Conservation (phyloP, 257 asterid species). For the Coffea eugenioides region DNA sequence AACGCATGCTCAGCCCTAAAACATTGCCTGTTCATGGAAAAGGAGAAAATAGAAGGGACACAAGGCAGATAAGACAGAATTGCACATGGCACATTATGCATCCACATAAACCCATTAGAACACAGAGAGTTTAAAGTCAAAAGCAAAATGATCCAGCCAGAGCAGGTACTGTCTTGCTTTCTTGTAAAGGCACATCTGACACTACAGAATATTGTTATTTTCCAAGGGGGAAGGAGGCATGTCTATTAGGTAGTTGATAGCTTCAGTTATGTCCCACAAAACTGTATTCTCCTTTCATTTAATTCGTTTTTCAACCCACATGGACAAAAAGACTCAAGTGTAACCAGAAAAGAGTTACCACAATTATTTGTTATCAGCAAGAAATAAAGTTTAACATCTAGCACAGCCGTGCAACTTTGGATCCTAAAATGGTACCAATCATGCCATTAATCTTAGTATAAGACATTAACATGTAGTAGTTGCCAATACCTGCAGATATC, state of each 20-base stretch:
- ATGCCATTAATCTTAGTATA: not conserved
- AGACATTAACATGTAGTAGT: not conserved
- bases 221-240: not conserved
- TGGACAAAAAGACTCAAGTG: not conserved
- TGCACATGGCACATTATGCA: not conserved
- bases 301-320: not conserved
- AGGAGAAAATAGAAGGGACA: not conserved
- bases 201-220: not conserved
- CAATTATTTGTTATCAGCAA: not conserved
- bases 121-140: not conserved
- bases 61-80: not conserved
- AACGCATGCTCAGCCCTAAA: not conserved
- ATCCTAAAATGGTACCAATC: not conserved
- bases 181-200: not conserved
- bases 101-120: not conserved
- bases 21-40: not conserved
- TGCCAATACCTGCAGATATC: conserved; percentile 83
- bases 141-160: not conserved
- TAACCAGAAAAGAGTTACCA: not conserved
- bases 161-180: not conserved
- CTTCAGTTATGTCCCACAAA: not conserved
- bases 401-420: not conserved
- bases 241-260: not conserved
- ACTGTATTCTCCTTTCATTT: not conserved
- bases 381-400: not conserved